Conservation (phyloP, 495 filamentous ascomycete species). For the Aspergillus kassunensis region DNA sequence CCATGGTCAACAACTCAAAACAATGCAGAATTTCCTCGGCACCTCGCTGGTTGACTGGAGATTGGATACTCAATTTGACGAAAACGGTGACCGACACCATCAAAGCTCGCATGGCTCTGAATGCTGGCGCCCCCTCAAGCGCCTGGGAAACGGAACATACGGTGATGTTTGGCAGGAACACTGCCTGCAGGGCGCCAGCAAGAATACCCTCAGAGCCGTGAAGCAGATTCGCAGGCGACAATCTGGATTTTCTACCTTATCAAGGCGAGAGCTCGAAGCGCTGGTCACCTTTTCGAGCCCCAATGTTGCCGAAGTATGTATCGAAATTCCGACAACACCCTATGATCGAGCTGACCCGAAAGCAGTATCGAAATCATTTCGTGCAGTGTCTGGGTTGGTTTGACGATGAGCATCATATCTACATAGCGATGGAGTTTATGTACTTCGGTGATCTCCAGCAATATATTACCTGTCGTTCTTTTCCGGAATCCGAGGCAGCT, state of each 20-base stretch:
- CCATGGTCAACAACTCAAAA: neutral
- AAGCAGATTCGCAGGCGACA: neutral
- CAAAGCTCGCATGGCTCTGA: neutral
- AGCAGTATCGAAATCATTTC: neutral
- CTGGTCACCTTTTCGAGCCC: constrained; percentile 1
- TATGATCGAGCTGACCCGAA: neutral
- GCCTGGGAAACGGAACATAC: neutral
- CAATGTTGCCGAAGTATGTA: neutral
- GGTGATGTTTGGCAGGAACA: neutral
- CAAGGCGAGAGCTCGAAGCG: neutral
- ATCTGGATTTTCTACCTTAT: neutral
- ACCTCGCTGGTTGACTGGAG: neutral
- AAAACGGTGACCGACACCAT: neutral
- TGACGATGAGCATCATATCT: neutral
- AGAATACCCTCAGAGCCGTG: neutral
- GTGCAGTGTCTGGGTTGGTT: neutral
- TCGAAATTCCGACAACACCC: neutral
- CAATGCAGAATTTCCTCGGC: neutral
- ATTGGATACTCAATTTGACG: neutral
- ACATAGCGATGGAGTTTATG: constrained; percentile 1
- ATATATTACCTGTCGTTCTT: neutral
- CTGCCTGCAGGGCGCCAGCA: neutral
- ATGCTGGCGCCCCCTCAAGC: neutral
- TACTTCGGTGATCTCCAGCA: constrained; percentile 1
- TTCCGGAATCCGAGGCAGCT: neutral